A percentile compares a stretch with the other conserved stretches of the same genome.
These are phyloP conservation scores for Pichia cabralensis DNA, from an alignment of 805 yeast species.

Conservation along the genomic window DNA sequence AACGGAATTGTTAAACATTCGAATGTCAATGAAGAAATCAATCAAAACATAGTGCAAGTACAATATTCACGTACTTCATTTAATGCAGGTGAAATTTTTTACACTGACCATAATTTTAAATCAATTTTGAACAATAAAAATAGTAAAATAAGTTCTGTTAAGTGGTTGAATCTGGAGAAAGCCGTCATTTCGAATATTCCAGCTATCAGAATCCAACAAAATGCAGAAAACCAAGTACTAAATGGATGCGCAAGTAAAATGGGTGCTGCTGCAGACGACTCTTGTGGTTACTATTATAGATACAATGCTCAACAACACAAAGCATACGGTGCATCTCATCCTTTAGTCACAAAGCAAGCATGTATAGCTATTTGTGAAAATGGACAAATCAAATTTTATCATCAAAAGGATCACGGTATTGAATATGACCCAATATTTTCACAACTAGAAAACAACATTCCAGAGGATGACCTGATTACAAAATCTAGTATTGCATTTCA, in stretches of 20 bases:
- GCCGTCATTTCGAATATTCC: constrained; percentile 52
- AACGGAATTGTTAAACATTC: constrained; percentile 10
- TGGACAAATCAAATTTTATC: constrained; percentile 51
- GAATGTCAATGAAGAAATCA: constrained; percentile 29
- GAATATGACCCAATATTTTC: constrained; percentile 38
- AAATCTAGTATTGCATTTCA: constrained; percentile 44
- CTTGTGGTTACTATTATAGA: constrained; percentile 28
- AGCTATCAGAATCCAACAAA: constrained; percentile 32
- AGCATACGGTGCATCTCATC: constrained; percentile 58
- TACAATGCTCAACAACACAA: constrained; percentile 54
- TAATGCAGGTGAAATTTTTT: constrained; percentile 35
- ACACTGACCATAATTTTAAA: constrained; percentile 28
- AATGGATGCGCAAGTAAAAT: constrained; percentile 28
- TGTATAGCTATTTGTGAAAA: constrained; percentile 54
- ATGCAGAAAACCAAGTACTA: constrained; percentile 17
- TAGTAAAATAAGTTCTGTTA: constrained; percentile 37
- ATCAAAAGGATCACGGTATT: constrained; percentile 53
- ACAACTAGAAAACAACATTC: constrained; percentile 22
- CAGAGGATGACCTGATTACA: constrained; percentile 14
- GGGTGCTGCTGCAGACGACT: constrained; percentile 28
- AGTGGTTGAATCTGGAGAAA: constrained; percentile 72
- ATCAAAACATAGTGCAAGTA: constrained; percentile 24
- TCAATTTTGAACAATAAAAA: constrained; percentile 12
- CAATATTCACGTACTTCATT: constrained; percentile 29
- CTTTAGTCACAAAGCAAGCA: constrained; percentile 58